Base-by-base conservation (phyloP, 1,139 yeast species). In the Insectozyma bohioensis region DNA sequence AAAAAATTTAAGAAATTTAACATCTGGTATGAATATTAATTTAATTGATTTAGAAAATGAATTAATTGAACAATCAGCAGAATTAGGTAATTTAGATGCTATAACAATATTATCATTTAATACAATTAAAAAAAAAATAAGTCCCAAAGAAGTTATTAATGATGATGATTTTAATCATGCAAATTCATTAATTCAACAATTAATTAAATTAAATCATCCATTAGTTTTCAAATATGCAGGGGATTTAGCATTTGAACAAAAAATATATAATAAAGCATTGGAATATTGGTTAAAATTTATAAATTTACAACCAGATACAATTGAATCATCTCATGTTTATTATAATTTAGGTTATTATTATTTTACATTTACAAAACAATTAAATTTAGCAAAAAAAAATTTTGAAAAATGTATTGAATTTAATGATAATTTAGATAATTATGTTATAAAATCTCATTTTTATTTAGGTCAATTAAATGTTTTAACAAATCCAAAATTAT, bases 31-130 rank as follows among this genome's bases (percentile, higher is more conserved):
- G 12, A 78, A 83, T 46, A 69, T 53, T 34, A 61, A 78, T 46
- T 54, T 83, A 28, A 62, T 82, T 3, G 72, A 60, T 7, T 57
- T 87, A 17, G 95, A 87, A 51, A 75, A 80, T 42, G 81, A 77
- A 42, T 56, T 87, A 26, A 73, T 87, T 8, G 95, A 86, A 45
- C 74, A 74, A 37, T 88, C 95, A 6, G 95, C 95, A 0, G 95
- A 85, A 48, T 48, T 78, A 48, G 96, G 96, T 1, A 76, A 84
- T 49, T 75, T 79, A 42, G 87, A 87, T 55, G 95, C 96, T 1
- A 77, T 88, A 17, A 67, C 92, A 1, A 62, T 85, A 11, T 57
- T 88, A 14, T 76, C 87, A 24, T 87, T 71, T 61, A 84, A 70
- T 42, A 78, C 81, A 0, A 52, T 83, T 18, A 62, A 51, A 23